Evolutionary conservation across 495 filamentous ascomycete species (phyloP), one percentile per base, ranked within the genome.

Genomic region (Lindgomyces ingoldianus): DNA sequence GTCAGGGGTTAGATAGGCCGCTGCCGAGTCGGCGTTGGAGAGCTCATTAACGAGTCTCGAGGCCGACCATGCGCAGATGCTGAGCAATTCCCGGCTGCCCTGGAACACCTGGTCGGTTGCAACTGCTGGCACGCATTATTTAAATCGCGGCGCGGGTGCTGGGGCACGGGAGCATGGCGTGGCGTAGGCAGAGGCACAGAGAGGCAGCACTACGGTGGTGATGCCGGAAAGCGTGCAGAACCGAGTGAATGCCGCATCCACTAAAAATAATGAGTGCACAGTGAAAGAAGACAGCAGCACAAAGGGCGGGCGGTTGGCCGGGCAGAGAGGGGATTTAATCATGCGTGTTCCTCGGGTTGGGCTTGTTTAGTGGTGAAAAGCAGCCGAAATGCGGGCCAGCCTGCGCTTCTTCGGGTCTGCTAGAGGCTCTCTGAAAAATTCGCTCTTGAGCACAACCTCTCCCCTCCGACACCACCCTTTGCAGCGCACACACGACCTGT

Each of bases 381-480:
- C 29, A 52, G 44, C 58, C 58, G 58, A 53, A 51, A 36, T 44
- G 58, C 58, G 58, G 58, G 58, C 58, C 54, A 52, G 36, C 54
- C 25, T 22, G 19, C 54, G 39, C 16, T 25, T 44, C 30, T 42
- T 47, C 44, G 44, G 44, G 44, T 55, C 18, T 41, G 33, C 52
- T 55, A 44, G 52, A 55, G 52, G 52, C 57, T 48, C 39, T 21
- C 27, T 2, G 27, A 54, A 30, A 54, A 54, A 54, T 25, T 47
- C 29, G 54, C 54, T 33, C 54, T 45, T 57, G 22, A 24, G 9
- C 26, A 10, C 21, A 29, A 12, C 18, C 21, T 39, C 49, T 24
- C 44, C 10, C 47, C 42, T 49, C 51, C n/a, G 56, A 16, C 33
- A 12, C 25, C 39, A 45, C 22, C 54, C 60, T 26, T 51, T 42